Conservation (phyloP, 495 filamentous ascomycete species). For the Penicillium arizonense region DNA sequence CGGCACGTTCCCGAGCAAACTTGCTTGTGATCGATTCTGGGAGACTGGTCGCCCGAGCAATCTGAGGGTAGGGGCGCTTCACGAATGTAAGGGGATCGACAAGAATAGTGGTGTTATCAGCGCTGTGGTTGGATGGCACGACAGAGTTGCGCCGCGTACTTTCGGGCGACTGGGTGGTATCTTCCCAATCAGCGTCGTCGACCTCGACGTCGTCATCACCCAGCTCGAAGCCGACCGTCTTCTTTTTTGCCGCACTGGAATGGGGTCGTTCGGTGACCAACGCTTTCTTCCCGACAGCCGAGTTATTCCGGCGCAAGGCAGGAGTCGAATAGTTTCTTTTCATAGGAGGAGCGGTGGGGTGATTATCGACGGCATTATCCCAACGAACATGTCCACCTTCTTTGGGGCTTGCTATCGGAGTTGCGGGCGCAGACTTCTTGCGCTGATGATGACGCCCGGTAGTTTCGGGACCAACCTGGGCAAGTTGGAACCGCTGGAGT, state of each 20-base stretch:
- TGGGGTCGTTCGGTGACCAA: constrained; percentile 38
- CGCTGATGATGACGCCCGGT: constrained; percentile 42
- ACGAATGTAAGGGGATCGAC: constrained; percentile 49
- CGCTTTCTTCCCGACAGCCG: constrained; percentile 35
- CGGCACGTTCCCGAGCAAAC: constrained; percentile 24
- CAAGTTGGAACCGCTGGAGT: constrained; percentile 36
- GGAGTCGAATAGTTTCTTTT: constrained; percentile 49
- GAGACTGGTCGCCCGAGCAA: constrained; percentile 44
- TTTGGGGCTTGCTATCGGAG: constrained; percentile 43
- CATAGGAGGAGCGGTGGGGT: constrained; percentile 32
- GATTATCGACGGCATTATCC: constrained; percentile 36
- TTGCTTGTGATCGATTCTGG: constrained; percentile 41
- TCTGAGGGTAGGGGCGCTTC: constrained; percentile 46
- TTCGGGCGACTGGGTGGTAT: constrained; percentile 52
- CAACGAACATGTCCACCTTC: constrained; percentile 38
- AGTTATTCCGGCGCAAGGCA: constrained; percentile 37
- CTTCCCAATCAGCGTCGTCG: constrained; percentile 50
- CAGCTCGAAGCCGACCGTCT: constrained; percentile 48
- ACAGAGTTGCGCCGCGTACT: constrained; percentile 48
- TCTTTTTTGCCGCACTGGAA: constrained; percentile 43
- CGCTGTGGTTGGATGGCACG: constrained; percentile 39
- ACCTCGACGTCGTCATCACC: constrained; percentile 45
- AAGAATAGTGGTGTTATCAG: constrained; percentile 38
- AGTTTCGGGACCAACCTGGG: constrained; percentile 31
- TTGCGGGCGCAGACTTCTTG: constrained; percentile 49